Conservation (phyloP, 306 rosid genomes). For the Cicer cuneatum region DNA sequence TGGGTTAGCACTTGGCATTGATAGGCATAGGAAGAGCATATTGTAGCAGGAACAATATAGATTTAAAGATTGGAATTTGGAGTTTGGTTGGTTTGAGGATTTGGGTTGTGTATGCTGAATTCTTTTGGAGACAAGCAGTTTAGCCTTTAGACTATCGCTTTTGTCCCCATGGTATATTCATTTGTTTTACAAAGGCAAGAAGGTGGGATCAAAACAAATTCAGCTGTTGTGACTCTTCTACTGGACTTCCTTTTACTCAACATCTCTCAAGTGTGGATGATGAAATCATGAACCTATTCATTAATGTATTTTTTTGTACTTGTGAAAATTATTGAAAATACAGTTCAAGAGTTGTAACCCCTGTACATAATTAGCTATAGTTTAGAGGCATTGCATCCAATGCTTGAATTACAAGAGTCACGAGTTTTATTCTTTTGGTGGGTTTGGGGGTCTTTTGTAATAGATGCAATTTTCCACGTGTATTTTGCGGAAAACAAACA, state of each 20-base stretch:
- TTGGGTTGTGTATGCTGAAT: constrained; percentile 57
- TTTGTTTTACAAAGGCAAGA: constrained; percentile 56
- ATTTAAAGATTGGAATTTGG: constrained; percentile 61
- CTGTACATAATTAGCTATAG: constrained; percentile 75
- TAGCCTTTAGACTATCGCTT: constrained; percentile 42
- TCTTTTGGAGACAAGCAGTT: constrained; percentile 84
- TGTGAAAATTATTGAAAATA: constrained; percentile 61
- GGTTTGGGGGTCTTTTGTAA: neutral
- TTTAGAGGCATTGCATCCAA: constrained; percentile 64
- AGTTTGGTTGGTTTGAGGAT: constrained; percentile 59
- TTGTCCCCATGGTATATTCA: constrained; percentile 70
- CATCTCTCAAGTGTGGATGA: constrained; percentile 48
- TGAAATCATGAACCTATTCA: constrained; percentile 55
- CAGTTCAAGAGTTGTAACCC: constrained; percentile 61
- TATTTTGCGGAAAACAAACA: constrained; percentile 11
- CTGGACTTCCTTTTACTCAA: constrained; percentile 48
- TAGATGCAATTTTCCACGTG: constrained; percentile 34
- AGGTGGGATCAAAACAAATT: constrained; percentile 58
- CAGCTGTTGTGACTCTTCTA: constrained; percentile 55
- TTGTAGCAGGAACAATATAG: constrained; percentile 60
- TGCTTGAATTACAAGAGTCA: constrained; percentile 47
- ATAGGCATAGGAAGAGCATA: constrained; percentile 55
- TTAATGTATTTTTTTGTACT: constrained; percentile 51
- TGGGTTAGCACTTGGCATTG: constrained; percentile 45
- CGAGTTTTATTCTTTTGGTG: neutral